These are phyloP conservation scores for Pichia kluyveri DNA, from an alignment of 805 yeast genomes.

Conservation along the genomic window DNA sequence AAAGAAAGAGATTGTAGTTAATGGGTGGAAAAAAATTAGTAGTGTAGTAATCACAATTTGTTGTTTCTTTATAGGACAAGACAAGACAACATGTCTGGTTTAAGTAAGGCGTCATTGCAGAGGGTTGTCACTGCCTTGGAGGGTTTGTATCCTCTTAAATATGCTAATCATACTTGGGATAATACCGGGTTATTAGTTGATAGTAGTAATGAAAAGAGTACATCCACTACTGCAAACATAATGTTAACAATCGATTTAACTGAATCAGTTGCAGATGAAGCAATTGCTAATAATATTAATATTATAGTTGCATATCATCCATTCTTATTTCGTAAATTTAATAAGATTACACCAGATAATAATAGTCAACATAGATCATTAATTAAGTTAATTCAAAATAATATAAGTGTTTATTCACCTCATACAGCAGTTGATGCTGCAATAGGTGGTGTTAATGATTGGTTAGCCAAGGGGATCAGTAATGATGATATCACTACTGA, in stretches of 20 bases:
- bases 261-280: slow-evolving; percentile 76
- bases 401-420: slow-evolving; percentile 88
- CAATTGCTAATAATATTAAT: slow-evolving; percentile 44
- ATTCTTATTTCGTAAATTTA: slow-evolving; percentile 83
- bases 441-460: slow-evolving; percentile 87
- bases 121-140: slow-evolving; percentile 18
- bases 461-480: slow-evolving; percentile 57
- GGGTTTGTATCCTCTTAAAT: slow-evolving; percentile 65
- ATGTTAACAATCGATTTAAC: slow-evolving; percentile 83
- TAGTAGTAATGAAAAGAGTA: no score
- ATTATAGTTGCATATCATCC: slow-evolving; percentile 88
- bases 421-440: slow-evolving; percentile 97
- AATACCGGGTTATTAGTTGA: slow-evolving; percentile 89
- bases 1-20: no score
- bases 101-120: background rate
- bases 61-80: no score
- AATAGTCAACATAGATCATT: slow-evolving; percentile 63
- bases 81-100: no score
- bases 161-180: slow-evolving; percentile 91
- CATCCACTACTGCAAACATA: no score
- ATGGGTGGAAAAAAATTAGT: no score
- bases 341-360: slow-evolving; percentile 55
- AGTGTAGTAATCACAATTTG: no score
- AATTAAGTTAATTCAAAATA: slow-evolving; percentile 59
- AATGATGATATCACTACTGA: slow-evolving; percentile 4